Percentiles rank a stretch among this genome's conserved stretches.
Evolutionary conservation across 164 flowering plant genomes (phyloP).

Genomic region (Stephania cephalantha): DNA sequence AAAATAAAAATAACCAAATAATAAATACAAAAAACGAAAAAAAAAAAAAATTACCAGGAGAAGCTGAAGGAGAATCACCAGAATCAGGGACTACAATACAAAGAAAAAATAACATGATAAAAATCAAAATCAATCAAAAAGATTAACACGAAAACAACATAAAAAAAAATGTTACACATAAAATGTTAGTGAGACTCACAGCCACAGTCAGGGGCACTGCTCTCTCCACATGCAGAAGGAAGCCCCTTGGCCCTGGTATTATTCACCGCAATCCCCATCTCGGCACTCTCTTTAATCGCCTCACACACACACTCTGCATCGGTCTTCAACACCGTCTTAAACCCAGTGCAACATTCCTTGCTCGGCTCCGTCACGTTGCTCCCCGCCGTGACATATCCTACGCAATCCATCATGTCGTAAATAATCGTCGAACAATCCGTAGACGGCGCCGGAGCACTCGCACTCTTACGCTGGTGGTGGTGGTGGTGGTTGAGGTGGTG

Average conservation of each 20-base stretch:
- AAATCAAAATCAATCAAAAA: no score
- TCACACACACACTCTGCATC: constrained; percentile 54
- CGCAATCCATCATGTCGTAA: constrained; percentile 49
- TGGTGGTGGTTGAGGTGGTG: neutral
- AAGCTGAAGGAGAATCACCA: no score
- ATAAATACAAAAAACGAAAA: no score
- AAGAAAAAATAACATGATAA: no score
- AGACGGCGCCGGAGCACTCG: constrained; percentile 29
- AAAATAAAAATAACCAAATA: no score
- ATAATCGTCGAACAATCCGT: constrained; percentile 52
- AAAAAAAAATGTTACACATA: no score
- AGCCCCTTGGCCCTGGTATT: constrained; percentile 46
- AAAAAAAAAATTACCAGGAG: no score
- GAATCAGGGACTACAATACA: no score
- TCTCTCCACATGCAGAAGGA: constrained; percentile 54
- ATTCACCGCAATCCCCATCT: constrained; percentile 51
- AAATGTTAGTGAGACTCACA: constrained; percentile 27
- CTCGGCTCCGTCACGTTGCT: constrained; percentile 47
- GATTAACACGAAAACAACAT: no score
- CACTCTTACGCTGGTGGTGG: no score
- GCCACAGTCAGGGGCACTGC: constrained; percentile 47
- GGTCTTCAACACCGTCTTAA: constrained; percentile 50
- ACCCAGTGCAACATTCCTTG: constrained; percentile 53
- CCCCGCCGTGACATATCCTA: constrained; percentile 44
- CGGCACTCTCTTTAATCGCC: constrained; percentile 44